These are phyloP conservation scores for Mucor piriformis DNA, from an alignment of 371 early-diverging fungal species.

Conservation along the genomic window DNA sequence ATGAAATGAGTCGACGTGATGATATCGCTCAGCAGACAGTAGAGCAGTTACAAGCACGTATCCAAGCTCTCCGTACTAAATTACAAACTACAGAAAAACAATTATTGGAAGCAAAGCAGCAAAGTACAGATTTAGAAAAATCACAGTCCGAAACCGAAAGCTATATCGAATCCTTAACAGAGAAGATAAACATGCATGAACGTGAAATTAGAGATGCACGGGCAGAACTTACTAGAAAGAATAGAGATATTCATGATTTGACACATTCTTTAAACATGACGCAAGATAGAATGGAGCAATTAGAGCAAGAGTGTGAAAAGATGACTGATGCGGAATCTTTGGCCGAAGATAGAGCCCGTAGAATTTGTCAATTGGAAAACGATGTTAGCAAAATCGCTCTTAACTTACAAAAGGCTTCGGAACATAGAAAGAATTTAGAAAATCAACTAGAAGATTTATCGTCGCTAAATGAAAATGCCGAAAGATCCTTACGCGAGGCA, in stretches of 20 bases:
- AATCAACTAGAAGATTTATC: background rate
- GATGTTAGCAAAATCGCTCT: slow-evolving; percentile 2
- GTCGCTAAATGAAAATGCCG: background rate
- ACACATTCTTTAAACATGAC: background rate
- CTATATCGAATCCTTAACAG: background rate
- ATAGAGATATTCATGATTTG: background rate
- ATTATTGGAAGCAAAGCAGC: background rate
- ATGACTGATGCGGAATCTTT: slow-evolving; percentile 5
- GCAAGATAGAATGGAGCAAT: background rate
- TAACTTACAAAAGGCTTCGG: slow-evolving; percentile 4
- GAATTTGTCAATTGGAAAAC: slow-evolving; percentile 10
- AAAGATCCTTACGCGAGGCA: background rate
- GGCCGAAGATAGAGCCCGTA: slow-evolving; percentile 8
- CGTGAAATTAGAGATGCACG: slow-evolving; percentile 2
- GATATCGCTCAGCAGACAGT: slow-evolving; percentile 1
- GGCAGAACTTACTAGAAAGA: background rate
- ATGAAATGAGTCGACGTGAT: background rate
- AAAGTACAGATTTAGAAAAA: slow-evolving; percentile 4
- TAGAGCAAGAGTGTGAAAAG: slow-evolving; percentile 4
- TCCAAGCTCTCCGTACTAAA: slow-evolving; percentile 4
- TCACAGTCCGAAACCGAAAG: background rate
- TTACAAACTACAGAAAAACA: slow-evolving; percentile 8
- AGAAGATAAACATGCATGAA: slow-evolving; percentile 4
- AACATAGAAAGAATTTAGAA: slow-evolving; percentile 3
- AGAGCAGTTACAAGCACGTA: slow-evolving; percentile 5